Conservation (phyloP, 139 green algal species). For the Trebouxia sp. region DNA sequence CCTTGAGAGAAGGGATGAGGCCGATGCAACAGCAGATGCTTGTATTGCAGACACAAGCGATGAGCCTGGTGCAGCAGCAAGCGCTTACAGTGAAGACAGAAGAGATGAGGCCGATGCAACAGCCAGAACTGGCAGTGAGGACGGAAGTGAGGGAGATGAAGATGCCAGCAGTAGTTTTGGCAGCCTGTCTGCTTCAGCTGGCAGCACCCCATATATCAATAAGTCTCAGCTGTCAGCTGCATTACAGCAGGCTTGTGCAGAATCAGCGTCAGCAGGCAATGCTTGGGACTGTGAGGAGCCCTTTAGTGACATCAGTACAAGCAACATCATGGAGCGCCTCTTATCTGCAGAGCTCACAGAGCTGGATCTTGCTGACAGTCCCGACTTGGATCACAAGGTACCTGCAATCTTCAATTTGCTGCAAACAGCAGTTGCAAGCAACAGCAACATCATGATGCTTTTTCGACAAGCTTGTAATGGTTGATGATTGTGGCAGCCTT, state of each 20-base stretch:
- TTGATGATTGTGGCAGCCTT: too few relatives aligned
- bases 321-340: slow-evolving; percentile 6
- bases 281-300: not conserved
- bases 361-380: too few relatives aligned
- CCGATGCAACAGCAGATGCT: not conserved
- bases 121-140: not conserved
- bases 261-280: too few relatives aligned
- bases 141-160: not conserved
- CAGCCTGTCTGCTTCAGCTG: slow-evolving; percentile 5
- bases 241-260: not conserved
- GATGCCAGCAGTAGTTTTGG: slow-evolving; percentile 5
- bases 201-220: not conserved
- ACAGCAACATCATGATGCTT: too few relatives aligned
- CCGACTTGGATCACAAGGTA: too few relatives aligned
- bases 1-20: too few relatives aligned
- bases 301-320: not conserved
- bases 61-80: too few relatives aligned
- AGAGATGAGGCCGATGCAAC: too few relatives aligned
- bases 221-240: not conserved
- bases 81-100: too few relatives aligned
- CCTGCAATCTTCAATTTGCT: too few relatives aligned
- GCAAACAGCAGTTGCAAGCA: too few relatives aligned
- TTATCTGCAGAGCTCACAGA: not conserved
- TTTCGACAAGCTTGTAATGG: too few relatives aligned
- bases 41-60: not conserved